Evolutionary conservation across 768 basidiomycete species (phyloP).

Genomic region (Phallus indusiatus): DNA sequence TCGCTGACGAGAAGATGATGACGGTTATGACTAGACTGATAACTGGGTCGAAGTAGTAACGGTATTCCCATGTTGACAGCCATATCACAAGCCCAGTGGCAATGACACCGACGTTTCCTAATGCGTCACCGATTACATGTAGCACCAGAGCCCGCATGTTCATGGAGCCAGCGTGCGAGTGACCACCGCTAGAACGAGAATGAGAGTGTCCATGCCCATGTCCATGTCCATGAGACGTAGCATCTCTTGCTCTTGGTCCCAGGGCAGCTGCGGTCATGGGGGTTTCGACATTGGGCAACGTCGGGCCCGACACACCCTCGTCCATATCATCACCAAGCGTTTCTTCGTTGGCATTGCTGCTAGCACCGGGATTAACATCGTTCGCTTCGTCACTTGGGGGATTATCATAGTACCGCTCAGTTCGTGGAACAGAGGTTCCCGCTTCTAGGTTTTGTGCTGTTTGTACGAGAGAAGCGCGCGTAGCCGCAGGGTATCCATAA

Average conservation of each 20-base stretch:
- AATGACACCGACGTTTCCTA: constrained; percentile 97
- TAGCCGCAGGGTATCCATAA: constrained; percentile 48
- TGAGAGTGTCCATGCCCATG: too few species aligned
- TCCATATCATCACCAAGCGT: neutral
- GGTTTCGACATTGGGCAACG: neutral
- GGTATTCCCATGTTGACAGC: constrained; percentile 76
- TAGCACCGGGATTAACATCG: constrained; percentile 5
- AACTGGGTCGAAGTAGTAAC: constrained; percentile 86
- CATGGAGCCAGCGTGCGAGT: constrained; percentile 64
- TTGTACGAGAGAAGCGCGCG: constrained; percentile 42
- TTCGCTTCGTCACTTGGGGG: neutral
- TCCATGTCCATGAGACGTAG: neutral
- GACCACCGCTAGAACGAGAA: constrained; percentile 30
- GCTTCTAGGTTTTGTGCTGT: constrained; percentile 69
- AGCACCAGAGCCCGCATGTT: constrained; percentile 96
- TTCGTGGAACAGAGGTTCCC: constrained; percentile 10
- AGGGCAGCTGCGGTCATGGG: neutral
- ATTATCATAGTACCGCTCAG: neutral
- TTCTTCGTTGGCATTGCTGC: constrained; percentile 13
- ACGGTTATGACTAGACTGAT: constrained; percentile 91
- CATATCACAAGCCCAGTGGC: constrained; percentile 91
- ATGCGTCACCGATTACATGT: constrained; percentile 93
- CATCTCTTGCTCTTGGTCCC: neutral
- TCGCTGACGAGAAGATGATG: constrained; percentile 93
- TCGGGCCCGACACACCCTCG: neutral